A percentile compares a stretch with the other conserved stretches of the same genome.
Conservation (phyloP, 2,329 filamentous ascomycete species). For the Cercospora zeina region DNA sequence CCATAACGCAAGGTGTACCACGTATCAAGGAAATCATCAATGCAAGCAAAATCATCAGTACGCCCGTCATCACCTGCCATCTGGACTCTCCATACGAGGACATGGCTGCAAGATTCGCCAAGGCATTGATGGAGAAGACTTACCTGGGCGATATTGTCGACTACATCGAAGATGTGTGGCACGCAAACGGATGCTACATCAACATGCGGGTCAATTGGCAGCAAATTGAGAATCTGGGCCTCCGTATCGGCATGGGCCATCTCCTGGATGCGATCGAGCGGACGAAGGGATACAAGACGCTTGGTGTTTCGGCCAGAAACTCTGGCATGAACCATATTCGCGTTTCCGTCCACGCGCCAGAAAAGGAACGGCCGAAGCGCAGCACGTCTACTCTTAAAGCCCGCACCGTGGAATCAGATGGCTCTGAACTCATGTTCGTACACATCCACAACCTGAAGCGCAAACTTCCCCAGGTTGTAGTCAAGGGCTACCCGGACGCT, state of each 20-base stretch:
- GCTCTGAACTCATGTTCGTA: slow-evolving; percentile 66
- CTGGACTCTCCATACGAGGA: slow-evolving; percentile 74
- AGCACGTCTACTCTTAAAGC: slow-evolving; percentile 46
- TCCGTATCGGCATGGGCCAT: slow-evolving; percentile 73
- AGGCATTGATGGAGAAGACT: slow-evolving; percentile 92
- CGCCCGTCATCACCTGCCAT: slow-evolving; percentile 86
- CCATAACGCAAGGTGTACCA: slow-evolving; percentile 97
- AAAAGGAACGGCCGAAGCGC: slow-evolving; percentile 37
- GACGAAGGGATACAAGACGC: slow-evolving; percentile 75
- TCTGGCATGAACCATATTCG: slow-evolving; percentile 56
- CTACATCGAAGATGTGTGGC: slow-evolving; percentile 87
- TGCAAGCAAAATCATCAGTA: slow-evolving; percentile 89
- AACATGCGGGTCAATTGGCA: slow-evolving; percentile 78
- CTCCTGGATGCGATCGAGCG: slow-evolving; percentile 75
- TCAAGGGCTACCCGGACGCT: slow-evolving; percentile 86
- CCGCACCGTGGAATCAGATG: slow-evolving; percentile 43
- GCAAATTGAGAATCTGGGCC: slow-evolving; percentile 74
- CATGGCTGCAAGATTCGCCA: slow-evolving; percentile 82
- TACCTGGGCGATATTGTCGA: slow-evolving; percentile 78
- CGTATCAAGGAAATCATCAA: slow-evolving; percentile 99
- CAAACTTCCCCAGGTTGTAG: slow-evolving; percentile 75
- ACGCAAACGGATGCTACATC: slow-evolving; percentile 71
- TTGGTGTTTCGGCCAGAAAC: slow-evolving; percentile 35
- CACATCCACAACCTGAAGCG: slow-evolving; percentile 84
- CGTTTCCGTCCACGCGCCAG: slow-evolving; percentile 63